Percentiles rank a stretch among this genome's conserved stretches.
Conservation (phyloP, 2,329 filamentous ascomycete species). For the Byssochlamys sp. region DNA sequence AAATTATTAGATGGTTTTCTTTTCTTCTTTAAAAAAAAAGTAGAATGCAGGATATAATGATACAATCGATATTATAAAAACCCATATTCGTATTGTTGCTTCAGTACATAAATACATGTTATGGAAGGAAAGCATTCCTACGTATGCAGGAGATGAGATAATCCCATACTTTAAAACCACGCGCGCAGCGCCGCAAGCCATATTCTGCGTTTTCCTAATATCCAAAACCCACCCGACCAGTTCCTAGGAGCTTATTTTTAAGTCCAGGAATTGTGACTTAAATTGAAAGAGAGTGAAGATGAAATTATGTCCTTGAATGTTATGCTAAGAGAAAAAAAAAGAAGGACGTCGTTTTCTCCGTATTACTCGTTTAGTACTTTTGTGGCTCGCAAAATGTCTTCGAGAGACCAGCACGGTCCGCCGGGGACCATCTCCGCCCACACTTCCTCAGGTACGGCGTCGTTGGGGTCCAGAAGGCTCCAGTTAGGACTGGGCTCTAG, state of each 20-base stretch:
- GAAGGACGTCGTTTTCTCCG: neutral
- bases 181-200: neutral
- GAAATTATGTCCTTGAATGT: neutral
- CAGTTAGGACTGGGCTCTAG: slow-evolving; percentile 80
- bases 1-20: neutral
- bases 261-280: neutral
- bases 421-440: slow-evolving; percentile 64
- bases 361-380: slow-evolving; percentile 16
- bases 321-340: neutral
- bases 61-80: neutral
- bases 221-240: neutral
- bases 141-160: neutral
- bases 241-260: neutral
- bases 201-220: neutral
- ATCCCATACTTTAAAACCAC: neutral
- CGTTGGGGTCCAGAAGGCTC: slow-evolving; percentile 54
- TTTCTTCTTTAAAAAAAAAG: too few relatives aligned
- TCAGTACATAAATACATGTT: neutral
- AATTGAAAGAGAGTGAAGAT: neutral
- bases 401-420: slow-evolving; percentile 50
- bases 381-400: slow-evolving; percentile 51
- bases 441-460: slow-evolving; percentile 51
- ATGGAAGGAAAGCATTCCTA: neutral
- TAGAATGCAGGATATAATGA: neutral
- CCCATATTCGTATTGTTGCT: neutral